Percentiles rank a stretch among this genome's conserved stretches.
phyloP scores from a whole-genome alignment of 73 alveolate genomes.

The Diophrys appendiculata region DNA sequence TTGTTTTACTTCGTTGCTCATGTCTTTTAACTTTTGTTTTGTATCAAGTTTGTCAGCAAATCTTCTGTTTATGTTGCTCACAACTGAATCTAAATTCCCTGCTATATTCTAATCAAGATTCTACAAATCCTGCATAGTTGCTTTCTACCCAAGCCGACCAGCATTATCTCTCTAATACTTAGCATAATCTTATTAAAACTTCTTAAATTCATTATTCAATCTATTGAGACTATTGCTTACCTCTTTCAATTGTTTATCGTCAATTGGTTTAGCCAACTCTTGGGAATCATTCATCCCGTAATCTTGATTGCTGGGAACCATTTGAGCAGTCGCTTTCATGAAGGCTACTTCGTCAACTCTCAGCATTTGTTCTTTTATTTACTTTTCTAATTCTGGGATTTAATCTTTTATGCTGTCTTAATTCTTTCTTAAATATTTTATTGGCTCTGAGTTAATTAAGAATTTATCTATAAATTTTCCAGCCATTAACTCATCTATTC shows the following conservation, averaged over 20 bases:
- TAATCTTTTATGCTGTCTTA: background rate
- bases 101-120: background rate
- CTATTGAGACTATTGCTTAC: no score
- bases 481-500: background rate
- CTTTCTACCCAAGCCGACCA: background rate
- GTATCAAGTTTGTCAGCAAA: background rate
- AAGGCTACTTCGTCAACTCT: background rate
- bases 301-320: no score
- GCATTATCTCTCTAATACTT: background rate
- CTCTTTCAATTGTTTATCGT: no score
- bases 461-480: background rate
- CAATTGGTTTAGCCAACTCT: no score
- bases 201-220: background rate
- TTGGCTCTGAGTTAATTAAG: background rate
- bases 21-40: background rate
- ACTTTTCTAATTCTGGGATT: background rate
- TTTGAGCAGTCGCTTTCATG: background rate
- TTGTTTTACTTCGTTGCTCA: background rate
- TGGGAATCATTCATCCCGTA: no score
- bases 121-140: background rate
- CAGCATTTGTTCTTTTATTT: background rate
- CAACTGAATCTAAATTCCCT: background rate
- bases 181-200: background rate
- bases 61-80: background rate
- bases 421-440: background rate